These are phyloP conservation scores for Xylariaceae sp. DNA, from an alignment of 2,329 filamentous ascomycete genomes.

Conservation along the genomic window DNA sequence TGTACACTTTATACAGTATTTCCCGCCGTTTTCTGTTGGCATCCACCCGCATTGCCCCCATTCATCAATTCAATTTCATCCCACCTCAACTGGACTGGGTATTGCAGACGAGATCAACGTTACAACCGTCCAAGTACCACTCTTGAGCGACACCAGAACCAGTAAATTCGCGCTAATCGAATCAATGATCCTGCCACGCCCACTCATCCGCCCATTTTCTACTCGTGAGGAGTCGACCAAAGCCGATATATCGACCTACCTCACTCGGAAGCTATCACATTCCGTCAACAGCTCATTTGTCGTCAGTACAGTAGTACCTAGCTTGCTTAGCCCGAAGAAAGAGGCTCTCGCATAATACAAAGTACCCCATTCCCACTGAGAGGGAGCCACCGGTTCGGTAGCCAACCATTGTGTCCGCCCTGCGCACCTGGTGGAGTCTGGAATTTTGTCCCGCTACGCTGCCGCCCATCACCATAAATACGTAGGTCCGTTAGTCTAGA, in stretches of 20 bases:
- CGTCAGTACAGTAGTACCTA: too few species aligned
- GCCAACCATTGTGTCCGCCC: slow-evolving; percentile 20
- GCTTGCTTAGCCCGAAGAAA: too few species aligned
- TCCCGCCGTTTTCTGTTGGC: too few species aligned
- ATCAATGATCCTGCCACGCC: neutral
- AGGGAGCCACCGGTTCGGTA: slow-evolving; percentile 26
- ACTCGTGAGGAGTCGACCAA: too few species aligned
- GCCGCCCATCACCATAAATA: neutral
- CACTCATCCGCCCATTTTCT: too few species aligned
- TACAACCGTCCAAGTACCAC: slow-evolving; percentile 28
- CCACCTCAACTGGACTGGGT: slow-evolving; percentile 29
- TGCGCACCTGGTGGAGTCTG: slow-evolving; percentile 28
- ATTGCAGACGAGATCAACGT: slow-evolving; percentile 37
- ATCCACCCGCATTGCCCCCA: slow-evolving; percentile 11
- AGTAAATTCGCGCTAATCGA: neutral
- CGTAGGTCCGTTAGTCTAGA: too few species aligned
- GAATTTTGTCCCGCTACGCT: slow-evolving; percentile 3
- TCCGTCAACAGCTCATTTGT: too few species aligned
- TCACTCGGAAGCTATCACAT: too few species aligned
- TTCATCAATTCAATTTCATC: slow-evolving; percentile 23
- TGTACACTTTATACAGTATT: too few species aligned
- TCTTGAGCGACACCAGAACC: neutral
- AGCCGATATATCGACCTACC: too few species aligned
- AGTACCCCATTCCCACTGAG: neutral
- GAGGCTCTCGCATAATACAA: slow-evolving; percentile 19